Conservation (phyloP, 805 yeast species). For the Candida ulmi region DNA sequence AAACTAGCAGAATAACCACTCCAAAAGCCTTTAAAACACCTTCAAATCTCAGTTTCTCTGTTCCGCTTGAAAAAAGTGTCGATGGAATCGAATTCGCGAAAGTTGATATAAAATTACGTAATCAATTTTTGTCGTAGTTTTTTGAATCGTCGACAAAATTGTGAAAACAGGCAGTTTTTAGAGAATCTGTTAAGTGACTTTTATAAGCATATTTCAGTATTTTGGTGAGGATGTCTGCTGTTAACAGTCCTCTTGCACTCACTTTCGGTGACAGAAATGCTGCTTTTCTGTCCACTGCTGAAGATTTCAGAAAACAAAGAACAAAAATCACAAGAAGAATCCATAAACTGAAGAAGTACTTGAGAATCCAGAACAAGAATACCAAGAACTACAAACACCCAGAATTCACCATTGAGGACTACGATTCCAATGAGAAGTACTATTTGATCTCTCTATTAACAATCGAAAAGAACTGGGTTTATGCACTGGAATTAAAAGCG, state of each 20-base stretch:
- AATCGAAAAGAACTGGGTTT: slow-evolving; percentile 75
- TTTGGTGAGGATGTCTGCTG: not conserved
- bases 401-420: slow-evolving; percentile 44
- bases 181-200: not conserved
- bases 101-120: too few relatives aligned
- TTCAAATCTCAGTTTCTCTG: not conserved
- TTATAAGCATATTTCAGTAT: not conserved
- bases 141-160: not conserved
- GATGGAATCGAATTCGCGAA: too few relatives aligned
- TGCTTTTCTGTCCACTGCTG: slow-evolving; percentile 58
- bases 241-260: slow-evolving; percentile 23
- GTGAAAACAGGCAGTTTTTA: not conserved
- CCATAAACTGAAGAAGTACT: slow-evolving; percentile 57
- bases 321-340: slow-evolving; percentile 53
- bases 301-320: slow-evolving; percentile 68
- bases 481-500: slow-evolving; percentile 57
- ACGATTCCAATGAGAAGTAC: slow-evolving; percentile 42
- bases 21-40: not conserved
- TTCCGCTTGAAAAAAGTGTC: too few relatives aligned
- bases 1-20: too few relatives aligned
- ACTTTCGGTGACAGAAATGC: slow-evolving; percentile 50
- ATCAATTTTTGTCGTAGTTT: too few relatives aligned
- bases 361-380: slow-evolving; percentile 59
- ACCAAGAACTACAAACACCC: slow-evolving; percentile 54
- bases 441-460: slow-evolving; percentile 57